These are phyloP conservation scores for Falciphora oryzae DNA, from an alignment of 2,329 filamentous ascomycete genomes.

Conservation along the genomic window DNA sequence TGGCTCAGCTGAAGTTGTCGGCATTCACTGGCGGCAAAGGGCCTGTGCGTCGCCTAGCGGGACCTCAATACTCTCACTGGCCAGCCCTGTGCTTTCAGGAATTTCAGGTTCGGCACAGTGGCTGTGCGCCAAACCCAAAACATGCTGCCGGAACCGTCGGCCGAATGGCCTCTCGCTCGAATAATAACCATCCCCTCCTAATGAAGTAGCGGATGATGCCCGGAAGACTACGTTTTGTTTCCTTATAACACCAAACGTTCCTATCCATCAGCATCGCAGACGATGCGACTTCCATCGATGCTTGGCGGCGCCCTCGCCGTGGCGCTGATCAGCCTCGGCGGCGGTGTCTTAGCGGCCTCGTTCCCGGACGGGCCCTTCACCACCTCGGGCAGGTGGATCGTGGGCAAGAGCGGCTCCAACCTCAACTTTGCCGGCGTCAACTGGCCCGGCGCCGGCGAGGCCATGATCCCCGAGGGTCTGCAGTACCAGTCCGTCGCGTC, in stretches of 20 bases:
- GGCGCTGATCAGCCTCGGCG: background rate
- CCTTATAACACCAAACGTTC: too few relatives aligned
- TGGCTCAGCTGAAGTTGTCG: too few relatives aligned
- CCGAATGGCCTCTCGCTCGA: too few relatives aligned
- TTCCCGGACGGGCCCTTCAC: slow-evolving; percentile 17
- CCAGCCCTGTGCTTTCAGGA: background rate
- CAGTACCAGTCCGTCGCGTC: slow-evolving; percentile 44
- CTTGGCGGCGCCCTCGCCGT: background rate
- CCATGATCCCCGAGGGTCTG: slow-evolving; percentile 51
- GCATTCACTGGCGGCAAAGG: too few relatives aligned
- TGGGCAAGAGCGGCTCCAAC: slow-evolving; percentile 22
- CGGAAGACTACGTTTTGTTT: too few relatives aligned
- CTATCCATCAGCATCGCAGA: background rate
- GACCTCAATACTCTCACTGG: too few relatives aligned
- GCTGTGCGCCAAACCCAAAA: background rate
- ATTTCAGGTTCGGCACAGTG: background rate
- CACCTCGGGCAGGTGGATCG: slow-evolving; percentile 20
- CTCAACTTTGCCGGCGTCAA: slow-evolving; percentile 43
- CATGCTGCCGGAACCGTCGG: too few relatives aligned
- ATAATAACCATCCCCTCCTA: too few relatives aligned
- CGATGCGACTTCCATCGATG: background rate
- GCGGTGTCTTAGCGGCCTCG: background rate
- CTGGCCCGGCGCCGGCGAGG: slow-evolving; percentile 48
- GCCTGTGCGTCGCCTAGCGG: too few relatives aligned
- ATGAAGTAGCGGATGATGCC: background rate